phyloP scores from a whole-genome alignment of 2,329 filamentous ascomycete species.

The Claviceps quebecensis region DNA sequence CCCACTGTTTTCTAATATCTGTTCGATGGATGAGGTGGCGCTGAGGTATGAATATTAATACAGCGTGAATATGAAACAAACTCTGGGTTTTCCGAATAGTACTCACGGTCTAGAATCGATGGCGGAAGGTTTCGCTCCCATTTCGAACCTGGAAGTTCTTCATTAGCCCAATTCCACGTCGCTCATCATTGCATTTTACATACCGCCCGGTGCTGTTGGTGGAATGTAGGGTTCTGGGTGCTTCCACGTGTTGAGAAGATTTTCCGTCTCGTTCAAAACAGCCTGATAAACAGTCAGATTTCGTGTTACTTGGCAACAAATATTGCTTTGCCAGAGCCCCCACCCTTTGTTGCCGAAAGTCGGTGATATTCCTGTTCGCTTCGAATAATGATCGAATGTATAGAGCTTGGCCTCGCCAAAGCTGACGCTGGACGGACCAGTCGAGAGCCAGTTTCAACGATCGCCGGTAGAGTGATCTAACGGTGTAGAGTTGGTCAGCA shows the following conservation, averaged over 20 bases:
- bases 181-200: conserved; percentile 12
- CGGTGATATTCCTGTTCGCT: conserved; percentile 71
- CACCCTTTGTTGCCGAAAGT: conserved; percentile 79
- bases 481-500: background rate
- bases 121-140: conserved; percentile 85
- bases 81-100: background rate
- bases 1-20: background rate
- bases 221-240: conserved; percentile 87
- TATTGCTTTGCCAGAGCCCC: conserved; percentile 10
- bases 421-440: conserved; percentile 83
- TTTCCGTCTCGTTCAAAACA: conserved; percentile 76
- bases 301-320: background rate
- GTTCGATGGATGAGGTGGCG: conserved; percentile 12
- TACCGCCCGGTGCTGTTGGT: conserved; percentile 88
- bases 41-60: conserved; percentile 6
- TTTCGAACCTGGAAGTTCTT: conserved; percentile 57
- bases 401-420: conserved; percentile 91
- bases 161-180: conserved; percentile 7
- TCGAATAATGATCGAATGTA: conserved; percentile 95
- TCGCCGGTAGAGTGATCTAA: conserved; percentile 71
- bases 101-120: conserved; percentile 69
- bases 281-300: conserved; percentile 37
- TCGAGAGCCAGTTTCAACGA: conserved; percentile 87
- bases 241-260: conserved; percentile 84
- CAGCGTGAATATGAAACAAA: no score